Conservation (phyloP, 306 rosid species). For the Sechiopsis laciniata region DNA sequence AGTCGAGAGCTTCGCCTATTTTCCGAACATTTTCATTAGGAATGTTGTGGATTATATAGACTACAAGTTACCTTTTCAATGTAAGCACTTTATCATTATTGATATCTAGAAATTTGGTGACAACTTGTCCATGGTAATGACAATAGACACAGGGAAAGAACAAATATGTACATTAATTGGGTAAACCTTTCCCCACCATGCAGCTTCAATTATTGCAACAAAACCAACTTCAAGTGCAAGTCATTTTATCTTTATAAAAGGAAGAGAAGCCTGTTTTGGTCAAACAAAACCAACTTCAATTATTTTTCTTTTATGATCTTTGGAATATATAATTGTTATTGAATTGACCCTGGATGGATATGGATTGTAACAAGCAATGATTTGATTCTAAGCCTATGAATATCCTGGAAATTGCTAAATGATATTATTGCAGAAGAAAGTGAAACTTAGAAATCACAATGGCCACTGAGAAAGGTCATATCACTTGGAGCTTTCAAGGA, state of each 20-base stretch:
- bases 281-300: background rate
- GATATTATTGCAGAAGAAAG: no score
- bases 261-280: constrained; percentile 8
- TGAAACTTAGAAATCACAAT: no score
- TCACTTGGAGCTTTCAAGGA: no score
- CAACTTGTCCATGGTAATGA: background rate
- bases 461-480: no score
- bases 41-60: no score
- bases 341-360: no score
- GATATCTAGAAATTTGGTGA: background rate
- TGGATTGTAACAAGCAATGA: no score
- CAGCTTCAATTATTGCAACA: constrained; percentile 10
- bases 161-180: background rate
- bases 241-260: background rate
- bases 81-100: background rate
- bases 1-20: no score
- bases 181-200: background rate
- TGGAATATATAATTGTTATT: background rate
- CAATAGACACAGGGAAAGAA: background rate
- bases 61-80: no score
- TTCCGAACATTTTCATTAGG: no score
- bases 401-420: no score
- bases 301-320: background rate
- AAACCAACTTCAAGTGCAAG: background rate
- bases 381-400: no score